Evolutionary conservation across 2,329 filamentous ascomycete genomes (phyloP).

Genomic region (Kalaharituber pfeilii): DNA sequence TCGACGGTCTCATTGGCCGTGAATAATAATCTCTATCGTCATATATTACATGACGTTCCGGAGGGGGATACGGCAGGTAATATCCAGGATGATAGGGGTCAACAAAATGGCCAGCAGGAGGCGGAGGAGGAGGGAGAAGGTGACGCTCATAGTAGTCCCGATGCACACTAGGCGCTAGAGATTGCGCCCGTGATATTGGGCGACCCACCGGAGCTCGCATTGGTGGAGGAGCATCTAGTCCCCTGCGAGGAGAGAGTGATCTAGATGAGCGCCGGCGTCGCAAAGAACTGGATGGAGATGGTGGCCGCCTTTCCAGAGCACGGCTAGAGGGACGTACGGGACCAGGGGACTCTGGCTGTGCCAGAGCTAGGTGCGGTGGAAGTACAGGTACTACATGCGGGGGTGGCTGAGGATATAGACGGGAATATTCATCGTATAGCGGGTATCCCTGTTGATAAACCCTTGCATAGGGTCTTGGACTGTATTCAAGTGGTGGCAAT

Average conservation of each 20-base stretch:
- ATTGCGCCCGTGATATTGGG: neutral
- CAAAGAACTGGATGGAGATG: neutral
- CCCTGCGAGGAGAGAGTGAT: neutral
- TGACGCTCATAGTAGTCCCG: neutral
- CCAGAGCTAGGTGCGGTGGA: neutral
- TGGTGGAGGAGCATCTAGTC: neutral
- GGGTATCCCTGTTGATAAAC: neutral
- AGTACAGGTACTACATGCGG: neutral
- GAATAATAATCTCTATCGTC: neutral
- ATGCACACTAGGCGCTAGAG: neutral
- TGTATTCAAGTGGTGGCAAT: neutral
- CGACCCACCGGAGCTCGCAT: neutral
- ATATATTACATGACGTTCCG: neutral
- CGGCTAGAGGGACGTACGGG: neutral
- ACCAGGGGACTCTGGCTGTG: neutral
- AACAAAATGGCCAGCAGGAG: neutral
- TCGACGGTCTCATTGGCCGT: neutral
- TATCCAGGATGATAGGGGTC: neutral
- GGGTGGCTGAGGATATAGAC: neutral
- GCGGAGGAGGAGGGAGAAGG: neutral
- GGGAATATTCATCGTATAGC: neutral
- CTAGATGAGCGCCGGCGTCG: neutral
- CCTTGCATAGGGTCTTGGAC: neutral
- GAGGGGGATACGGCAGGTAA: neutral
- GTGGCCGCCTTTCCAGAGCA: neutral